These are phyloP conservation scores for Aspergillus ostianus DNA, from an alignment of 495 filamentous ascomycete species.

Conservation along the genomic window DNA sequence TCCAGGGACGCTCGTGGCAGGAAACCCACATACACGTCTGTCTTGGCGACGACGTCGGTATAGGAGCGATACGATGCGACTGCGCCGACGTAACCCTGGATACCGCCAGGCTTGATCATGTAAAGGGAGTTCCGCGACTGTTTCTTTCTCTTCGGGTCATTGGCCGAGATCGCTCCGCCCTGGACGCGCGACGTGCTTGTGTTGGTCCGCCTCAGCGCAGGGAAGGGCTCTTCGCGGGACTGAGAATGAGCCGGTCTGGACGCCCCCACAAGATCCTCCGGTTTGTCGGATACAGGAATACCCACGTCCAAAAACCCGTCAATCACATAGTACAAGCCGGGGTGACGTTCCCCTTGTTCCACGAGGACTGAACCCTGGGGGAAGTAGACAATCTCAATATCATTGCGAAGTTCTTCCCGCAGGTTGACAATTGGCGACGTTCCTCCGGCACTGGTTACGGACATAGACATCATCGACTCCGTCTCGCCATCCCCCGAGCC, in stretches of 20 bases:
- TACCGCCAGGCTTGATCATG: slow-evolving; percentile 89
- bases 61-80: slow-evolving; percentile 95
- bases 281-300: slow-evolving; percentile 59
- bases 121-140: slow-evolving; percentile 72
- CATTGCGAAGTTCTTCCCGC: slow-evolving; percentile 73
- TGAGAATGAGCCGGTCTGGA: slow-evolving; percentile 29
- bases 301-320: slow-evolving; percentile 96
- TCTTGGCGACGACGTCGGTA: slow-evolving; percentile 94
- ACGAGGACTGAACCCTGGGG: slow-evolving; percentile 93
- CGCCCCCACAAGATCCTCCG: slow-evolving; percentile 38
- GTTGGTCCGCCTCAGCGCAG: slow-evolving; percentile 47
- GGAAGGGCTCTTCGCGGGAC: slow-evolving; percentile 44
- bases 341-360: slow-evolving; percentile 93
- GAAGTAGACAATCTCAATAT: slow-evolving; percentile 98
- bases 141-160: slow-evolving; percentile 47
- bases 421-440: slow-evolving; percentile 58
- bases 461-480: slow-evolving; percentile 75
- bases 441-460: slow-evolving; percentile 54
- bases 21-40: slow-evolving; percentile 97
- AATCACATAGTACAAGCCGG: slow-evolving; percentile 95
- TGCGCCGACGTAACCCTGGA: slow-evolving; percentile 91
- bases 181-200: slow-evolving; percentile 46
- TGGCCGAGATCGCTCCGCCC: slow-evolving; percentile 29
- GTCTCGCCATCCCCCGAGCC: slow-evolving; percentile 78
- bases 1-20: slow-evolving; percentile 84